Base-by-base conservation (phyloP, 345 rosid genomes). In the Citrus reticulata region DNA sequence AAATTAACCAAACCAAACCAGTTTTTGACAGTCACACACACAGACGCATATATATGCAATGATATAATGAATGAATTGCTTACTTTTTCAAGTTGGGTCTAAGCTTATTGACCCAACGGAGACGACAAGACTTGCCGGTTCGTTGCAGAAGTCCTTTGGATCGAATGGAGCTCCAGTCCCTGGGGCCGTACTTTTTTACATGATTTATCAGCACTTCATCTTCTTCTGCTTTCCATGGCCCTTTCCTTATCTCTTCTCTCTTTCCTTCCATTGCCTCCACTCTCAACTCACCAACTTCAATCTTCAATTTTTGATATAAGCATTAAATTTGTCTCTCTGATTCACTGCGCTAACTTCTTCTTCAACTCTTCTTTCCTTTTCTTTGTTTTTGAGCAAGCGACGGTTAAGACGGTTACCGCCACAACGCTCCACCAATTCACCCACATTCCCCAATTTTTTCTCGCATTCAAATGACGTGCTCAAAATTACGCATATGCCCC, bases 111-210 rank as follows among this genome's bases (percentile, higher is more conserved):
- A 91, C 98, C 98, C 98, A 94, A 71, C 99, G 97, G 80, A 94
- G 98, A 70, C 97, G 99, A 65, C 99, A 91, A 4, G 98, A 94
- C 84, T 96, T 93, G 46, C 99, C 98, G 42, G 97, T 96, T 40
- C 99, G 82, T 17, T 84, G 92, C 68, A 94, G 83, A 65, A 93
- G 92, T 32, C 97, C 98, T 89, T 96, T 96, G 99, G 98, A 91
- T 93, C 95, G 97, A 91, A 94, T 91, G 92, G 98, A 94, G 97
- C 98, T 94, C 99, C 98, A 96, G 81, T 94, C 99, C 17, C 97
- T 88, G 63, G 98, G 93, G 11, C 99, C 98, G 39, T 91, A 88
- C 73, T 81, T 84, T 70, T 82, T 89, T 2, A 96, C 98, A 30
- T 91, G 98, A 84, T 83, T 91, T 34, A 88, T 83, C 2, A 96